phyloP scores from a whole-genome alignment of 1,284 basidiomycete genomes.

The Rhodotorula mucilaginosa region DNA sequence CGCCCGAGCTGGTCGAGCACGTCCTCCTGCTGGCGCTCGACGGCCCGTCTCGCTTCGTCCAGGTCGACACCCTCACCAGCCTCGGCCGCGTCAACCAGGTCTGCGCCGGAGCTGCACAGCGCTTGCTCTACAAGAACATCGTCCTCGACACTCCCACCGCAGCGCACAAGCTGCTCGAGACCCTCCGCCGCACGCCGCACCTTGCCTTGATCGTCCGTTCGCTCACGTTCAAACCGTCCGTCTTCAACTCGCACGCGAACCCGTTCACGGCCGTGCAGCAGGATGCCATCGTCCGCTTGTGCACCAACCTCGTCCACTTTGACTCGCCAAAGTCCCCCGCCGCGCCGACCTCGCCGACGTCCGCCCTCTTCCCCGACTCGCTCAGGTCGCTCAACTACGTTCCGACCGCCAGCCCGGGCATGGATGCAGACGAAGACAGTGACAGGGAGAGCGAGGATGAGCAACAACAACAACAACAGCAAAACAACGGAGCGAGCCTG shows the following conservation, averaged over 20 bases:
- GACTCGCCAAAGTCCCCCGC: conserved; percentile 19
- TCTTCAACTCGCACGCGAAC: background rate
- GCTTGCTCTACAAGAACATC: conserved; percentile 1
- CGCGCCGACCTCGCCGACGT: background rate
- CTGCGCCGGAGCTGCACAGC: background rate
- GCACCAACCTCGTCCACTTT: conserved; percentile 1
- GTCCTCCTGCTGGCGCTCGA: conserved; percentile 6
- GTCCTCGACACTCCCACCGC: background rate
- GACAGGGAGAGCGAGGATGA: background rate
- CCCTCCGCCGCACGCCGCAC: background rate
- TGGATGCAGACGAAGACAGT: background rate
- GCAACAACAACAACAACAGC: background rate
- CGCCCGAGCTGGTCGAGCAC: conserved; percentile 11
- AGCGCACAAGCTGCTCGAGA: background rate
- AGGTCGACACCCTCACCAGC: background rate
- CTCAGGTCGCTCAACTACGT: conserved; percentile 9
- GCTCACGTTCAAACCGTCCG: background rate
- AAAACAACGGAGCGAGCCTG: background rate
- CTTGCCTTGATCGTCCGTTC: conserved; percentile 2
- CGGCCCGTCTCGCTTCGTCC: background rate
- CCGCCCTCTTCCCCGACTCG: background rate
- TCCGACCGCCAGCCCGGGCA: background rate
- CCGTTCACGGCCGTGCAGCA: background rate
- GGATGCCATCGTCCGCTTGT: conserved; percentile 24
- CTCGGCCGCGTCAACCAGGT: background rate